A percentile compares a stretch with the other conserved stretches of the same genome.
phyloP scores from a whole-genome alignment of 345 rosid species.

The Aquilaria malaccensis region DNA sequence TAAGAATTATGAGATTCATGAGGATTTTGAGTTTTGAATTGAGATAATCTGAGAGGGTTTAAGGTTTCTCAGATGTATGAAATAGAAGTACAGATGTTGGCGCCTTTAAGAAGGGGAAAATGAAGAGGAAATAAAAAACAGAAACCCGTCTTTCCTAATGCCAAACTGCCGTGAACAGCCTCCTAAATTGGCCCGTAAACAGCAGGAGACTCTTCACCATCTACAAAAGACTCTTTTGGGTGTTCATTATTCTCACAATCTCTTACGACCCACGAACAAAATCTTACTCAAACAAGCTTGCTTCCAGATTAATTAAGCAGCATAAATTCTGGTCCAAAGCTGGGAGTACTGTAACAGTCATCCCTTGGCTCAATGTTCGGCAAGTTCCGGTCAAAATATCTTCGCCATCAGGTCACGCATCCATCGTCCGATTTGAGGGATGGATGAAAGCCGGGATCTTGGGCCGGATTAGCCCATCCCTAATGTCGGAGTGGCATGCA shows the following conservation, averaged over 20 bases:
- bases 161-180: slow-evolving; percentile 29
- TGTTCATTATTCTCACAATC: slow-evolving; percentile 43
- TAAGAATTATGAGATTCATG: too few species aligned
- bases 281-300: slow-evolving; percentile 39
- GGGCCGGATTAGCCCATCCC: slow-evolving; percentile 91
- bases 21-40: too few species aligned
- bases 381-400: slow-evolving; percentile 47
- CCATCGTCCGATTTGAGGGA: slow-evolving; percentile 59
- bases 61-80: too few species aligned
- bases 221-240: slow-evolving; percentile 81
- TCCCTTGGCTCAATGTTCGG: slow-evolving; percentile 74
- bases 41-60: too few species aligned
- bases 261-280: slow-evolving; percentile 54
- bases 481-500: slow-evolving; percentile 92
- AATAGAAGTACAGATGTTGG: neutral
- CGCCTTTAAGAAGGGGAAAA: slow-evolving; percentile 36
- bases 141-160: slow-evolving; percentile 15
- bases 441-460: slow-evolving; percentile 68
- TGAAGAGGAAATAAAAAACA: slow-evolving; percentile 12
- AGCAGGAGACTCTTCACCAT: slow-evolving; percentile 51
- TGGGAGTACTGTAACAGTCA: slow-evolving; percentile 41
- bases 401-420: slow-evolving; percentile 68
- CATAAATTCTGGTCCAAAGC: slow-evolving; percentile 80
- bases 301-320: slow-evolving; percentile 32
- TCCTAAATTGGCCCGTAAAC: slow-evolving; percentile 29